phyloP scores from a whole-genome alignment of 106 monocot genomes.

The Xerophyta viscosa region DNA sequence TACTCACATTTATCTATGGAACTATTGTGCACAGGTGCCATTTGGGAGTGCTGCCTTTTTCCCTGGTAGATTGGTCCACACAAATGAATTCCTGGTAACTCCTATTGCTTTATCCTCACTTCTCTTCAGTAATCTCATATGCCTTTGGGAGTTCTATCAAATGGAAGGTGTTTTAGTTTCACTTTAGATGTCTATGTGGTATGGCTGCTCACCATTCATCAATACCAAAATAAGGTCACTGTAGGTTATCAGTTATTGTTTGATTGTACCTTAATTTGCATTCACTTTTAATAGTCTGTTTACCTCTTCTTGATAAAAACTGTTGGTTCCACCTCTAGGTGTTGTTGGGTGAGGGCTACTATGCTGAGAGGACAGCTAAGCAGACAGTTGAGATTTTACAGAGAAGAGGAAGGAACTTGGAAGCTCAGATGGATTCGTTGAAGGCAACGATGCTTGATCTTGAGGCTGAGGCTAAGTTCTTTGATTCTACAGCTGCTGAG shows the following conservation, averaged over 20 bases:
- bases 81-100: conserved; percentile 85
- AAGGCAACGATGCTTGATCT: conserved; percentile 53
- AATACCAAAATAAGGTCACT: too few species aligned
- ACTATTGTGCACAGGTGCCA: conserved; percentile 43
- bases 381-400: conserved; percentile 77
- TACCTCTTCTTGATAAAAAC: background rate
- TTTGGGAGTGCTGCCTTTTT: conserved; percentile 92
- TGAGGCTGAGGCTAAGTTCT: conserved; percentile 69
- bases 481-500: conserved; percentile 59
- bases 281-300: background rate
- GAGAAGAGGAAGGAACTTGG: conserved; percentile 62
- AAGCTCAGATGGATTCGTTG: conserved; percentile 54
- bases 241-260: too few species aligned
- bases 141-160: background rate
- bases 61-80: conserved; percentile 85
- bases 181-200: too few species aligned
- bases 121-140: background rate
- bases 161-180: background rate
- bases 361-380: conserved; percentile 73
- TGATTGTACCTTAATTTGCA: too few species aligned
- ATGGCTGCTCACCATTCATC: too few species aligned
- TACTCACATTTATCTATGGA: too few species aligned
- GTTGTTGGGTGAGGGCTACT: conserved; percentile 83
- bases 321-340: conserved; percentile 55
- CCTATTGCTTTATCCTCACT: background rate